Conservation (phyloP, 139 green algal species). For the Yamagishiella unicocca region DNA sequence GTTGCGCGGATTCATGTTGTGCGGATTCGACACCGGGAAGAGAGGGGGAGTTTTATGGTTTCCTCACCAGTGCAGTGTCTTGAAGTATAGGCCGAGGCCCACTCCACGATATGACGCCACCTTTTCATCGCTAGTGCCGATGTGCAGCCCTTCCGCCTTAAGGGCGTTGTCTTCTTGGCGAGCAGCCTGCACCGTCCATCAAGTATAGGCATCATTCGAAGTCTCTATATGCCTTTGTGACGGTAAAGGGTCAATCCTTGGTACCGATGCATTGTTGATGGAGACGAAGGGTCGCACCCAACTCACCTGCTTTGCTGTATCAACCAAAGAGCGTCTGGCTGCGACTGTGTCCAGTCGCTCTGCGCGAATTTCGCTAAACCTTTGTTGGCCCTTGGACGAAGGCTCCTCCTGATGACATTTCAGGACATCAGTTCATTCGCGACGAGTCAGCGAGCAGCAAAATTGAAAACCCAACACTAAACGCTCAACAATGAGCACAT, state of each 20-base stretch:
- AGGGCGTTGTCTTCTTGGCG: background rate
- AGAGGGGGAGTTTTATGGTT: no score
- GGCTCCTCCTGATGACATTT: slow-evolving; percentile 1
- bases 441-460: no score
- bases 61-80: slow-evolving; percentile 36
- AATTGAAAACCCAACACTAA: no score
- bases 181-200: background rate
- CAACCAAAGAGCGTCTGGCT: slow-evolving; percentile 7
- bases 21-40: no score
- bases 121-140: slow-evolving; percentile 18
- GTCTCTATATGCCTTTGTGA: no score
- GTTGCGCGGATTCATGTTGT: no score
- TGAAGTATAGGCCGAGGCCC: slow-evolving; percentile 30
- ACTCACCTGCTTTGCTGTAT: slow-evolving; percentile 16
- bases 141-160: background rate
- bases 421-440: no score
- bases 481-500: no score
- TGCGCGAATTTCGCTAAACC: background rate
- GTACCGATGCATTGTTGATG: no score
- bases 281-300: no score
- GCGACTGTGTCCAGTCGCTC: background rate
- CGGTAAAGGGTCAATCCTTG: no score
- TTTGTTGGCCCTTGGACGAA: background rate
- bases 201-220: no score
- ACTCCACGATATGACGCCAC: slow-evolving; percentile 15